These are phyloP conservation scores for Boletus smithii DNA, from an alignment of 1,284 basidiomycete species.

Conservation along the genomic window DNA sequence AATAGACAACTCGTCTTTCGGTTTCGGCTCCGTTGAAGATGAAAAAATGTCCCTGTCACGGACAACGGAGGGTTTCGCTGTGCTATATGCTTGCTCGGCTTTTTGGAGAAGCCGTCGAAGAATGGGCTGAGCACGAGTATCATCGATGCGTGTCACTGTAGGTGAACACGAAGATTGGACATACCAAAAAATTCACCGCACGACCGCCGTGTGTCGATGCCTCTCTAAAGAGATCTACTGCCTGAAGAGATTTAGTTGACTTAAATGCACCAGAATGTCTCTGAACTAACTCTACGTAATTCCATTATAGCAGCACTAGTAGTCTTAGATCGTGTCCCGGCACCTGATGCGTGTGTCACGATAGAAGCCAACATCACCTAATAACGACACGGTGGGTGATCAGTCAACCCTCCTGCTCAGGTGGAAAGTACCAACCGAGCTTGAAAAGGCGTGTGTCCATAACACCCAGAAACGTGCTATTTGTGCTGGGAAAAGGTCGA, in stretches of 20 bases:
- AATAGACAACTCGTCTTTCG: conserved; percentile 64
- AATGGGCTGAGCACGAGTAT: conserved; percentile 46
- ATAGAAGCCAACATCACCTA: conserved; percentile 70
- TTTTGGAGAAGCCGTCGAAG: conserved; percentile 56
- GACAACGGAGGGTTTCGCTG: conserved; percentile 43
- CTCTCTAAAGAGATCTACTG: conserved; percentile 58
- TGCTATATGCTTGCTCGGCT: conserved; percentile 52
- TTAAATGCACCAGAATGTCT: background rate
- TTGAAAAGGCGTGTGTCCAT: conserved; percentile 67
- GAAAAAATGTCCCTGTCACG: conserved; percentile 55
- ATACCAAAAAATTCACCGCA: conserved; percentile 62
- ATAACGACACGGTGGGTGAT: background rate
- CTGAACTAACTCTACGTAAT: conserved; percentile 38
- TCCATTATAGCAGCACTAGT: conserved; percentile 64
- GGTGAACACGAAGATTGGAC: conserved; percentile 19
- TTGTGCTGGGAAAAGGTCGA: conserved; percentile 52
- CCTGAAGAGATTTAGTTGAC: conserved; percentile 29
- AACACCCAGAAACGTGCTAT: conserved; percentile 64
- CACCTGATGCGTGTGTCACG: conserved; percentile 49
- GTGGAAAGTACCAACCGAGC: conserved; percentile 42
- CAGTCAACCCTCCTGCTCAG: background rate
- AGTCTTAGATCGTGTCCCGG: conserved; percentile 55
- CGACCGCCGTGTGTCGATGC: conserved; percentile 60
- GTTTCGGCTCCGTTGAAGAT: conserved; percentile 37
- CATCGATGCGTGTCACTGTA: background rate